Evolutionary conservation across 257 asterid genomes (phyloP).

Genomic region (Petunia secreta): DNA sequence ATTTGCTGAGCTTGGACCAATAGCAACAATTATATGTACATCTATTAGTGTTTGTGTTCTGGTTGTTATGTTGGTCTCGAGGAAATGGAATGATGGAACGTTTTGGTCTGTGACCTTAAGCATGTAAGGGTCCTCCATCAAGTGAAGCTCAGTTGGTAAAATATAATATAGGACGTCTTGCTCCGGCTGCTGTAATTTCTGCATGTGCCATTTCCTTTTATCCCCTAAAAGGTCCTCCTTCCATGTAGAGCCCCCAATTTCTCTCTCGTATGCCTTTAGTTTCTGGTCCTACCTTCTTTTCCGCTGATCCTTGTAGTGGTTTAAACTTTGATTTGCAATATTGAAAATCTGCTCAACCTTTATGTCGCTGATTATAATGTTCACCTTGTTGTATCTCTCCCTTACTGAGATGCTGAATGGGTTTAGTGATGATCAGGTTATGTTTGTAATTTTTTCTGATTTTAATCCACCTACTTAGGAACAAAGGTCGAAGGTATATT

Average conservation of each 20-base stretch:
- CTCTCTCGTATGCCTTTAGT: neutral
- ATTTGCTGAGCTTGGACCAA: neutral
- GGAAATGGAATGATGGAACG: constrained; percentile 15
- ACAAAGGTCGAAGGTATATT: constrained; percentile 78
- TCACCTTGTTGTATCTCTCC: constrained; percentile 1
- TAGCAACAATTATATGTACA: neutral
- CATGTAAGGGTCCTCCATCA: neutral
- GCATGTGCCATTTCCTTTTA: neutral
- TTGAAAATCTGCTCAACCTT: constrained; percentile 5
- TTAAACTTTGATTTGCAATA: neutral
- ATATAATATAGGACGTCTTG: neutral
- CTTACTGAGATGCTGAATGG: constrained; percentile 11
- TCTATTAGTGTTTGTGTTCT: neutral
- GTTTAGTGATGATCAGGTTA: constrained; percentile 2
- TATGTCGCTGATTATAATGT: neutral
- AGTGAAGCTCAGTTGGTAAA: constrained; percentile 4
- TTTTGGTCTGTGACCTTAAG: neutral
- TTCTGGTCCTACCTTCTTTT: neutral
- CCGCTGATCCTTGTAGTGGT: constrained; percentile 12
- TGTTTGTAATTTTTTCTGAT: neutral
- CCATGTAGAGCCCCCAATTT: neutral
- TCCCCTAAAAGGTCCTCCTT: neutral
- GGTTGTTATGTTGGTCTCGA: neutral
- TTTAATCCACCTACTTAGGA: constrained; percentile 48
- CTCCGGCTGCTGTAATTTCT: constrained; percentile 15